These are phyloP conservation scores for Saitoella complicata DNA, from an alignment of 805 yeast species.

Conservation along the genomic window DNA sequence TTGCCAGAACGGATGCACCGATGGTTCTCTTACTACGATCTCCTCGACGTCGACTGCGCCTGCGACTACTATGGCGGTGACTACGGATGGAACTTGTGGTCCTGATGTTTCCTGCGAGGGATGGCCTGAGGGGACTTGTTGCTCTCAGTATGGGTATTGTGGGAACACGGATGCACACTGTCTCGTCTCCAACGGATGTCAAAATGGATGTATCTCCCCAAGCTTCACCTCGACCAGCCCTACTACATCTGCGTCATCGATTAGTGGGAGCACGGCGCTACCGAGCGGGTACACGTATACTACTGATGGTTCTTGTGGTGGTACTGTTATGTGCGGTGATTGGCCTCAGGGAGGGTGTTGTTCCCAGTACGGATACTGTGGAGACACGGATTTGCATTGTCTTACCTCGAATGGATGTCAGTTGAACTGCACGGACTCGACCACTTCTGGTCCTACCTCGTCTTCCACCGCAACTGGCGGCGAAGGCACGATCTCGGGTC, in stretches of 20 bases:
- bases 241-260: too few species aligned
- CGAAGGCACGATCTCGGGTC: too few species aligned
- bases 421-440: not conserved
- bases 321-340: slow-evolving; percentile 9
- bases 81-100: slow-evolving; percentile 10
- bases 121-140: slow-evolving; percentile 7
- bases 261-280: too few species aligned
- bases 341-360: slow-evolving; percentile 10
- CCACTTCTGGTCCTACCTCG: too few species aligned
- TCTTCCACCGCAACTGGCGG: too few species aligned
- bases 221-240: too few species aligned
- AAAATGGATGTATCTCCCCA: too few species aligned
- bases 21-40: not conserved
- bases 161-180: slow-evolving; percentile 6
- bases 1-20: slow-evolving; percentile 6
- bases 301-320: slow-evolving; percentile 11
- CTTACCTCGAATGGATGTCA: slow-evolving; percentile 8
- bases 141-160: slow-evolving; percentile 9
- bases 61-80: not conserved
- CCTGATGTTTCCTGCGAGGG: slow-evolving; percentile 3
- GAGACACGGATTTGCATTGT: slow-evolving; percentile 9
- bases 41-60: too few species aligned
- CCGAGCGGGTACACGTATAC: not conserved
- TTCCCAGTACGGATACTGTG: slow-evolving; percentile 12
- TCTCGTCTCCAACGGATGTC: not conserved